Conservation (phyloP, 306 rosid species). For the Vigna unguiculata region DNA sequence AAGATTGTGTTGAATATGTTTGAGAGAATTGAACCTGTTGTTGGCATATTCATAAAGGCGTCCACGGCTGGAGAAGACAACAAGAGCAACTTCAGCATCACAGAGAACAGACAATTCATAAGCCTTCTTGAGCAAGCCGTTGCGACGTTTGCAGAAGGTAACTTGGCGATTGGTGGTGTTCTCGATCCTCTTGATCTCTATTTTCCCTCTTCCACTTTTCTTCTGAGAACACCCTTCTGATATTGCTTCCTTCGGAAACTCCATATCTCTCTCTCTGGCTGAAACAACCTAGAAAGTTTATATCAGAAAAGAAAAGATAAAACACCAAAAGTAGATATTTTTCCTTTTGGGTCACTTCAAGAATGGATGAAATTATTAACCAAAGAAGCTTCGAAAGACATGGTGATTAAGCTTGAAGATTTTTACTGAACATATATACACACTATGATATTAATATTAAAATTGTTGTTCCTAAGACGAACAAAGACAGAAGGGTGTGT, state of each 20-base stretch:
- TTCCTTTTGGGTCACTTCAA: neutral
- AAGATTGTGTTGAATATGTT: neutral
- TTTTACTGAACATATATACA: neutral
- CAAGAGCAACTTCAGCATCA: slow-evolving; percentile 89
- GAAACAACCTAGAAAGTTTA: too few relatives aligned
- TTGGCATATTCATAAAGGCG: slow-evolving; percentile 88
- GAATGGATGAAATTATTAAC: neutral
- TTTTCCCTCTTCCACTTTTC: slow-evolving; percentile 83
- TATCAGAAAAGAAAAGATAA: neutral
- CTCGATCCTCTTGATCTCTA: slow-evolving; percentile 83
- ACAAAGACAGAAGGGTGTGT: neutral
- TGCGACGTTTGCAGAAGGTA: slow-evolving; percentile 86
- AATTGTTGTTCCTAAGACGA: neutral
- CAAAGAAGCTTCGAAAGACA: neutral
- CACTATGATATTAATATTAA: neutral
- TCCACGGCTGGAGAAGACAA: slow-evolving; percentile 84
- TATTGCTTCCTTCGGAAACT: slow-evolving; percentile 51
- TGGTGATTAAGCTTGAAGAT: neutral
- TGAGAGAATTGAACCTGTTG: slow-evolving; percentile 57
- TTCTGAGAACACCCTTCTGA: slow-evolving; percentile 62
- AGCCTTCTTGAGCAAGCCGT: slow-evolving; percentile 86
- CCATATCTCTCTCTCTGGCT: slow-evolving; percentile 52
- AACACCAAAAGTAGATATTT: neutral
- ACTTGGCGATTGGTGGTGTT: slow-evolving; percentile 87
- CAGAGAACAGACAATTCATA: slow-evolving; percentile 83